These are phyloP conservation scores for Cupressus sempervirens DNA, from an alignment of 75 land plant genomes.

Conservation along the genomic window DNA sequence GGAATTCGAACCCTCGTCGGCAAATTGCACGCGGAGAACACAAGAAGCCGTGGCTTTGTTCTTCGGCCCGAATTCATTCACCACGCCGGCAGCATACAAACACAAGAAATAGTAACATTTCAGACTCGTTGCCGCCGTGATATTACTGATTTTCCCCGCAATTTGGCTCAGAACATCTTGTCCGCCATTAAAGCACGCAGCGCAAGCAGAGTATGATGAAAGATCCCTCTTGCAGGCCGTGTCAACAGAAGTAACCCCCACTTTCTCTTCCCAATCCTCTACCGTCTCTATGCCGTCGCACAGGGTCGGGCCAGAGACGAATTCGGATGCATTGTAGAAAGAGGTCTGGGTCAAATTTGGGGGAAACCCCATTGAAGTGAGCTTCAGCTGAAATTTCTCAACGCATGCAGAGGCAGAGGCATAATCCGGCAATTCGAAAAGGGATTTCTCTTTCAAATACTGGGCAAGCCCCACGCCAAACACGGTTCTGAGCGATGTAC, in stretches of 20 bases:
- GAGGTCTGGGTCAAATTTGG: slow-evolving; percentile 22
- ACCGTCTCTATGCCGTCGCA: slow-evolving; percentile 49
- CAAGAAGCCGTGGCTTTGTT: slow-evolving; percentile 31
- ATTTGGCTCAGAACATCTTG: background rate
- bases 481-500: slow-evolving; percentile 39
- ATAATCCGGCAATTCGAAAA: slow-evolving; percentile 47
- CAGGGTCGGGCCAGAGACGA: slow-evolving; percentile 27
- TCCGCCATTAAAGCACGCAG: slow-evolving; percentile 42
- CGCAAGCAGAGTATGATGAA: slow-evolving; percentile 31
- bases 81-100: slow-evolving; percentile 64
- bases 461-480: slow-evolving; percentile 46
- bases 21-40: slow-evolving; percentile 20
- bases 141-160: background rate
- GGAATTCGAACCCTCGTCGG: background rate
- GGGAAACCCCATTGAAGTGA: slow-evolving; percentile 23
- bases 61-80: slow-evolving; percentile 51
- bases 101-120: slow-evolving; percentile 41
- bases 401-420: slow-evolving; percentile 53
- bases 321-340: slow-evolving; percentile 27
- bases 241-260: slow-evolving; percentile 40
- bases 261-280: slow-evolving; percentile 27
- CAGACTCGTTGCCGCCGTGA: background rate
- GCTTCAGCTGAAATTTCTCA: slow-evolving; percentile 20
- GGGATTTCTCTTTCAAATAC: slow-evolving; percentile 41
- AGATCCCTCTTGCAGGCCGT: slow-evolving; percentile 50